Base-by-base conservation (phyloP, 2,329 filamentous ascomycete genomes). In the Trichoderma sp. region DNA sequence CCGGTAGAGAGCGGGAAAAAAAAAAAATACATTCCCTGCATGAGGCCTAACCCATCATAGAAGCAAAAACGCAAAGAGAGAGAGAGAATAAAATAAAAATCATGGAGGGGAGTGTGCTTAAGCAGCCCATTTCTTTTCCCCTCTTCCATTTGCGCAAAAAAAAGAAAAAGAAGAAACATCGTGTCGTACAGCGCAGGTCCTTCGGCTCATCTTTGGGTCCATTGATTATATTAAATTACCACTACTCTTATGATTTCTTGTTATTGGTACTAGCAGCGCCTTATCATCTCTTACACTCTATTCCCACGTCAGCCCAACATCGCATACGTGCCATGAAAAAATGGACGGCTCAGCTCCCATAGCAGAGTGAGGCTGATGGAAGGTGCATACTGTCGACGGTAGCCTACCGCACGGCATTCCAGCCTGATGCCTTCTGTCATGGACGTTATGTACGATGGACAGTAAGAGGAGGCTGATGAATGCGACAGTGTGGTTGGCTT, bases 61-160 rank as follows among this genome's bases (percentile, higher is more conserved):
- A 28, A n/a, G 32, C 46, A 18, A 49, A 32, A 18, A 2, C 21
- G n/a, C 5, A 49, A 6, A 18, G 46, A 24, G 49, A 34, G 16
- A 43, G 5, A n/a, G 30, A 60, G 18, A 32, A 16, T 16, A 1
- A 49, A 11, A 8, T 24, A 46, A 32, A n/a, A 26, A 61, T 37
- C 59, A 34, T 52, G 59, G 59, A 63, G 59, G 59, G 59, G 59
- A 63, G 59, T 63, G 59, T 52, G 46, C 59, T 52, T 63, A 63
- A 63, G 30, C 13, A 63, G 30, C 13, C 30, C 43, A 30, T 43
- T 21, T 34, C 32, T 43, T 28, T 28, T 32, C 54, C 43, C 59
- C 59, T 61, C 59, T 61, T 49, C 18, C 46, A 32, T 21, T 52
- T 63, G 59, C 46, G 59, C 43, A 63, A 61, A 21, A 46, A 39